A percentile compares a stretch with the other conserved stretches of the same genome.
Evolutionary conservation across 1,284 basidiomycete species (phyloP).

Genomic region (Sanguinoderma infundibulare): DNA sequence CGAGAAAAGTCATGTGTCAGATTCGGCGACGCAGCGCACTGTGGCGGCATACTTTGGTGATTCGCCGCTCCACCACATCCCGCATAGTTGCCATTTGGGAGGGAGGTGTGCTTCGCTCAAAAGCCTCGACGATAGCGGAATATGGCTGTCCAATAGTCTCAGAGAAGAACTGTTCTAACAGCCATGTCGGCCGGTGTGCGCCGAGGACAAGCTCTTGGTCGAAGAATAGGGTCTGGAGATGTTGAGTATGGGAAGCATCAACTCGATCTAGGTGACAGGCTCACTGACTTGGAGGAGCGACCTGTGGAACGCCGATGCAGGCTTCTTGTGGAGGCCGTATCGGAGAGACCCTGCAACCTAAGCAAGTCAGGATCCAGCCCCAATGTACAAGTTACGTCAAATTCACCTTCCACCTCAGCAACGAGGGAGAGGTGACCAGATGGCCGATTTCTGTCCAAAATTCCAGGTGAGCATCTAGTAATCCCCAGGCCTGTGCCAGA

Average conservation of each 20-base stretch:
- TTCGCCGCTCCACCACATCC: constrained; percentile 52
- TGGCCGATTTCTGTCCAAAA: constrained; percentile 59
- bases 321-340: constrained; percentile 45
- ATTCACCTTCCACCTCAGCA: constrained; percentile 68
- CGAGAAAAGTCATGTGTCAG: neutral
- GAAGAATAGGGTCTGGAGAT: constrained; percentile 58
- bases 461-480: constrained; percentile 53
- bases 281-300: constrained; percentile 59
- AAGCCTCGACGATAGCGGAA: constrained; percentile 42
- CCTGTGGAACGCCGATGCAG: constrained; percentile 58
- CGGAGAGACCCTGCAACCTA: constrained; percentile 58
- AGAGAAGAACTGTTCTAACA: constrained; percentile 67
- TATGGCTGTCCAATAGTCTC: constrained; percentile 64
- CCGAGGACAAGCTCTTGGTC: constrained; percentile 61
- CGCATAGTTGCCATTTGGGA: constrained; percentile 39
- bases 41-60: constrained; percentile 51
- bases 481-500: constrained; percentile 56
- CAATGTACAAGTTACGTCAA: neutral
- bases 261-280: neutral
- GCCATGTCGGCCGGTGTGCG: constrained; percentile 53
- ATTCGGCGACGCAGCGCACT: neutral
- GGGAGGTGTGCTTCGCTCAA: constrained; percentile 45
- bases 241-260: neutral
- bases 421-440: constrained; percentile 47
- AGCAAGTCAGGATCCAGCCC: neutral